phyloP scores from a whole-genome alignment of 2,329 filamentous ascomycete species.

The Sporothrix mexicana region DNA sequence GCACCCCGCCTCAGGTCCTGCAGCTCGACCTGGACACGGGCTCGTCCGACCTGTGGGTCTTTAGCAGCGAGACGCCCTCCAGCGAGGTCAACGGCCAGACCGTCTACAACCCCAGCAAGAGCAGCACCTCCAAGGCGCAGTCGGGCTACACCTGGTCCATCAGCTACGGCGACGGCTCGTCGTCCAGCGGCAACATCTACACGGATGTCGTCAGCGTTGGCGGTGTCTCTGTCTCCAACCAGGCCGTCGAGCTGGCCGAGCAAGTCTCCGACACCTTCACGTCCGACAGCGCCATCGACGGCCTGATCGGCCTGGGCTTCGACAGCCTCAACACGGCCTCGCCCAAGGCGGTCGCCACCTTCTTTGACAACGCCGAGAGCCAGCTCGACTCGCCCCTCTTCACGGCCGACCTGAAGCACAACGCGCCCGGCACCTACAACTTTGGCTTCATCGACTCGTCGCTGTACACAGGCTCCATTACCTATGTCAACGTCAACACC shows the following conservation, averaged over 20 bases:
- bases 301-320: constrained; percentile 43
- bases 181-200: constrained; percentile 45
- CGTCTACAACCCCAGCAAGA: constrained; percentile 43
- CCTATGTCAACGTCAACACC: constrained; percentile 56
- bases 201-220: constrained; percentile 44
- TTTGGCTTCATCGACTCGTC: constrained; percentile 62
- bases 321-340: constrained; percentile 43
- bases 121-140: constrained; percentile 42
- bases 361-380: constrained; percentile 47
- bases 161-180: constrained; percentile 45
- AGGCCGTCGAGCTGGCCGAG: constrained; percentile 45
- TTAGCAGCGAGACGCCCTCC: constrained; percentile 42
- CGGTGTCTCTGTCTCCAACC: constrained; percentile 40
- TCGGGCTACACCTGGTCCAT: constrained; percentile 43
- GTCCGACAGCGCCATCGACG: constrained; percentile 38
- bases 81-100: constrained; percentile 41
- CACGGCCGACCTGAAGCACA: constrained; percentile 53
- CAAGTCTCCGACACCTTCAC: constrained; percentile 42
- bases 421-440: constrained; percentile 50
- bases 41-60: constrained; percentile 48
- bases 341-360: constrained; percentile 41
- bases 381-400: constrained; percentile 56
- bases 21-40: constrained; percentile 46
- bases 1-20: constrained; percentile 44
- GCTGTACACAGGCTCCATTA: constrained; percentile 60